Evolutionary conservation across 2,329 filamentous ascomycete genomes (phyloP).

Genomic region (Neonectria magnoliae): DNA sequence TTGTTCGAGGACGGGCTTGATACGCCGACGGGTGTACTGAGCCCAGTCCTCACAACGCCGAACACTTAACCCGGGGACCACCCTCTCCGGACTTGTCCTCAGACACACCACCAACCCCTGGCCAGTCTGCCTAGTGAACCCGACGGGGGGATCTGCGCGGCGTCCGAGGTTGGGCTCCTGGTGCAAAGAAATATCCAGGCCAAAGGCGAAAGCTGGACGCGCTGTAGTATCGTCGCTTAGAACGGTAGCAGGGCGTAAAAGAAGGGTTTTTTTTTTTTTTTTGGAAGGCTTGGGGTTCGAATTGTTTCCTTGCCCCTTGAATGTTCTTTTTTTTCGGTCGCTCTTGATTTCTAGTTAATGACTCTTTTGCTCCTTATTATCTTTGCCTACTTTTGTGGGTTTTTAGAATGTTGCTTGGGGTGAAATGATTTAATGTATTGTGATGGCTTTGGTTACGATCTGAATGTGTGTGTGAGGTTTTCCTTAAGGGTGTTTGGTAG

Average conservation of each 20-base stretch:
- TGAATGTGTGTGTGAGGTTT: neutral
- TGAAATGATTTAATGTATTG: neutral
- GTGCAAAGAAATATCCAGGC: constrained; percentile 43
- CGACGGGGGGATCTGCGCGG: neutral
- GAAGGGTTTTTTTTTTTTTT: constrained; percentile 7
- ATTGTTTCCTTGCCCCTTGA: neutral
- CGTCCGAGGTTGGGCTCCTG: constrained; percentile 33
- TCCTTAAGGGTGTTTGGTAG: neutral
- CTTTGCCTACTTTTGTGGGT: neutral
- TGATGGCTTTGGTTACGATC: neutral
- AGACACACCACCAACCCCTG: constrained; percentile 40
- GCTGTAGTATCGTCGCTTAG: constrained; percentile 38
- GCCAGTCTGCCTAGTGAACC: neutral
- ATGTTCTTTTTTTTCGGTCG: neutral
- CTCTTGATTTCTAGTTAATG: neutral
- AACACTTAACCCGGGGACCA: neutral
- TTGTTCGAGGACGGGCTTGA: neutral
- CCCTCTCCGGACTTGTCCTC: constrained; percentile 14
- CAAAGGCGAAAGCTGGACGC: constrained; percentile 39
- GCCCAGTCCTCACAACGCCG: neutral
- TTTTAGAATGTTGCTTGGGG: neutral
- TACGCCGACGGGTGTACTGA: neutral
- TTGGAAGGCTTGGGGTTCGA: constrained; percentile 8
- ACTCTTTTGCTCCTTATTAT: neutral
- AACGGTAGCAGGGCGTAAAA: constrained; percentile 34